Evolutionary conservation across 2,329 filamentous ascomycete genomes (phyloP), one percentile per base, ranked within the genome.

Genomic region (Colletotrichum cereale): DNA sequence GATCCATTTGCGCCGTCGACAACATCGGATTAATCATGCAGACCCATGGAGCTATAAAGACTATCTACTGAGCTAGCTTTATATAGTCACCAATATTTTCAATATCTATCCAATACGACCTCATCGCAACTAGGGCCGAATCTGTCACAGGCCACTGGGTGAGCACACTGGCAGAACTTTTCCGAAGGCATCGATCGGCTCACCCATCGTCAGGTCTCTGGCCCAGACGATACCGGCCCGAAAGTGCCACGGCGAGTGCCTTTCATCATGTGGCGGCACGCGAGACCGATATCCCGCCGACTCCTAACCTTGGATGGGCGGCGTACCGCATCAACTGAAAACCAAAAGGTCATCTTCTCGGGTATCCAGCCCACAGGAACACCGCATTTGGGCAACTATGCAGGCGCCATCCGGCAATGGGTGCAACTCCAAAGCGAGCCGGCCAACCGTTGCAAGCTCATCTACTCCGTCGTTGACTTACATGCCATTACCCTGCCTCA

Each of bases 281-380:
- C 53, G 8, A 65, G 60, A 29, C 48, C 48, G 31, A 21, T 47
- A 36, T 31, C 31, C 29, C 44, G 60, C 16, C 53, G 31, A 44
- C 38, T 65, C n/a, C 38, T 16, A 16, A n/a, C 21, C 53, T 26
- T 36, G 21, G 47, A 47, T 16, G 60, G 53, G n/a, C 58, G 42
- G 12, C 69, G 69, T 36, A 42, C 56, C 24, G 21, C 50, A 21
- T 73, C 69, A 1, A 73, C 60, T 21, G 24, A 55, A 29, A 50
- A 53, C 14, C 65, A 31, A 5, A 68, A 86, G 66, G 86, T 92
- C 71, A 89, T 98, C 77, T 98, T 99, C 85, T 98, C 96, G 4
- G 96, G 95, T 64, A 99, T 99, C 76, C 96, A 99, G 81, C 96
- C 96, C 24, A 99, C 96, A 0, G 96, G 96, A 44, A 88, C 97